These are phyloP conservation scores for Bombardia bombarda DNA, from an alignment of 495 filamentous ascomycete genomes.

Conservation along the genomic window DNA sequence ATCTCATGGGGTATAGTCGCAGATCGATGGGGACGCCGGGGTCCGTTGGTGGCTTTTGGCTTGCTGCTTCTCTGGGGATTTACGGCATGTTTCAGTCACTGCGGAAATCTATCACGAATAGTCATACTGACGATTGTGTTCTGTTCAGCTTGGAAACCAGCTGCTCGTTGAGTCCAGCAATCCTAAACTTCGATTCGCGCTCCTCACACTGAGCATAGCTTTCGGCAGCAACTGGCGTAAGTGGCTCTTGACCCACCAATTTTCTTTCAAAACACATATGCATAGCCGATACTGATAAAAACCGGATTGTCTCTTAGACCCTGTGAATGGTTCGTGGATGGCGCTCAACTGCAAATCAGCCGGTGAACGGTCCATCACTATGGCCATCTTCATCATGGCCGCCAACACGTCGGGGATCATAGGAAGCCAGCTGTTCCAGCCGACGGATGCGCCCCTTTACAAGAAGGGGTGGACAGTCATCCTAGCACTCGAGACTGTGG, in stretches of 20 bases:
- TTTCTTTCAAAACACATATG: background rate
- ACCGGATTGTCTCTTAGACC: slow-evolving; percentile 13
- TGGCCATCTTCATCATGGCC: slow-evolving; percentile 45
- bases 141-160: slow-evolving; percentile 17
- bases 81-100: background rate
- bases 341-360: slow-evolving; percentile 24
- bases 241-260: slow-evolving; percentile 16
- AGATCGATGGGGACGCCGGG: slow-evolving; percentile 18
- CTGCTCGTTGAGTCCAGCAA: slow-evolving; percentile 37
- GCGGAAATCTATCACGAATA: background rate
- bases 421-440: slow-evolving; percentile 47
- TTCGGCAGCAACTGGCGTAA: slow-evolving; percentile 46
- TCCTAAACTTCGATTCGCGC: slow-evolving; percentile 33
- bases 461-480: slow-evolving; percentile 19
- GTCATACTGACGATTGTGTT: background rate
- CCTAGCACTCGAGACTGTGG: slow-evolving; percentile 6
- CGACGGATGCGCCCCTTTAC: slow-evolving; percentile 44
- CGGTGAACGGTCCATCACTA: slow-evolving; percentile 31
- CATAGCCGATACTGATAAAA: no score
- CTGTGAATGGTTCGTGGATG: slow-evolving; percentile 30
- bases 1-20: slow-evolving; percentile 33
- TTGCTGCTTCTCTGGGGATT: slow-evolving; percentile 17
- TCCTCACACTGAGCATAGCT: slow-evolving; percentile 38
- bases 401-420: slow-evolving; percentile 46
- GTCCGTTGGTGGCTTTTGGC: slow-evolving; percentile 15